These are phyloP conservation scores for Talaromyces verruculosus DNA, from an alignment of 2,329 filamentous ascomycete genomes.

Conservation along the genomic window DNA sequence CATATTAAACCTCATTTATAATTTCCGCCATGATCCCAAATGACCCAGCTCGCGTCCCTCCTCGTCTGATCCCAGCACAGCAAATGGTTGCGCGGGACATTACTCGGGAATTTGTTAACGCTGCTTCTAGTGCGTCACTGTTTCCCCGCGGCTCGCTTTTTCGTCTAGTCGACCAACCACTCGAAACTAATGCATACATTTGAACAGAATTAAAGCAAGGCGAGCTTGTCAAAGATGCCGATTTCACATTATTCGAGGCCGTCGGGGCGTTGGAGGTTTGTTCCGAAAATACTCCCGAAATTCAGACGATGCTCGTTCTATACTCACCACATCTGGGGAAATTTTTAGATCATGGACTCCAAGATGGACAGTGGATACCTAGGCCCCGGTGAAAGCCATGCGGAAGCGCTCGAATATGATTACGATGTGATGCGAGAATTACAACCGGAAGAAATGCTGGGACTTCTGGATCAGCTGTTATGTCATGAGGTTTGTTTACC, in stretches of 20 bases:
- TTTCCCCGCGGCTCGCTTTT: not conserved
- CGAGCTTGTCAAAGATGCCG: constrained; percentile 87
- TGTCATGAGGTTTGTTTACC: constrained; percentile 70
- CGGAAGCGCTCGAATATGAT: constrained; percentile 69
- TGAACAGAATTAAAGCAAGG: constrained; percentile 69
- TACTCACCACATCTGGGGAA: constrained; percentile 2
- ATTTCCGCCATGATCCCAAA: constrained; percentile 35
- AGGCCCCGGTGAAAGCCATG: constrained; percentile 62
- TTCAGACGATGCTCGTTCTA: not conserved
- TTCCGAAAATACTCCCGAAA: constrained; percentile 3
- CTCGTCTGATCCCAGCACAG: constrained; percentile 36
- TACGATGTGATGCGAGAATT: constrained; percentile 71
- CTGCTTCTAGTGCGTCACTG: constrained; percentile 50
- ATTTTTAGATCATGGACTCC: constrained; percentile 84
- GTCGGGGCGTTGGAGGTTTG: constrained; percentile 70
- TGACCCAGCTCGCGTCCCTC: constrained; percentile 33
- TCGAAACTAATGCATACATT: not conserved
- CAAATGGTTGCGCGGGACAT: constrained; percentile 51
- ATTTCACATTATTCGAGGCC: constrained; percentile 90
- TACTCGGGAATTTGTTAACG: constrained; percentile 55
- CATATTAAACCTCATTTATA: not conserved
- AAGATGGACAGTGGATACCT: constrained; percentile 98
- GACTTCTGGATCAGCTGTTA: constrained; percentile 90
- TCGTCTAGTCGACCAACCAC: constrained; percentile 13
- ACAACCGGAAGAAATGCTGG: constrained; percentile 76